These are phyloP conservation scores for Chlorella sp. DNA, from an alignment of 139 green algal species.

Conservation along the genomic window DNA sequence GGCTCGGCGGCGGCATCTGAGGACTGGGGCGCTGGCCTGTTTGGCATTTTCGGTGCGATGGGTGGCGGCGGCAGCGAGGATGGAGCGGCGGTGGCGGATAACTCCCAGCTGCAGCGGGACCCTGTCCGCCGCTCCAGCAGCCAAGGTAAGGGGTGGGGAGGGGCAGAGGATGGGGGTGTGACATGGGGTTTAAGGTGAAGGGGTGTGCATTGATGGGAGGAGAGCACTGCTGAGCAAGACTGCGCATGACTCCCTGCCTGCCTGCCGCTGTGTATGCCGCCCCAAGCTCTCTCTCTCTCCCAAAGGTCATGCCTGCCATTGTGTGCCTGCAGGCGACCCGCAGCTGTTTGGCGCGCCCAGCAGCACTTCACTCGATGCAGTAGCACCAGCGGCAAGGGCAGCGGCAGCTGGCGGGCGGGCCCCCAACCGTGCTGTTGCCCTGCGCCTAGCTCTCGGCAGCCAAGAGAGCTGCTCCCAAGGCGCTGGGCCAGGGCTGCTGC, in stretches of 20 bases:
- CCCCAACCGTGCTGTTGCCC: background rate
- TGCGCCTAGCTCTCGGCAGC: slow-evolving; percentile 20
- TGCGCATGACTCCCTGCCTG: no score
- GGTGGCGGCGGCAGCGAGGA: background rate
- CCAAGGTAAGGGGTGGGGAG: background rate
- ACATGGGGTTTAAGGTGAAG: no score
- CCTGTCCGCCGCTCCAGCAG: background rate
- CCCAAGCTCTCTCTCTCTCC: no score
- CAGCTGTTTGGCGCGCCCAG: background rate
- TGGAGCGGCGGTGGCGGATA: background rate
- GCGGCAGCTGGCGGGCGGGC: background rate
- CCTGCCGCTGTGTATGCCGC: no score
- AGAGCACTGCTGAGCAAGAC: no score
- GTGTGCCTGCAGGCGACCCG: background rate
- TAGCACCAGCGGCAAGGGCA: background rate
- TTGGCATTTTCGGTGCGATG: background rate
- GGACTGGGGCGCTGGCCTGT: background rate
- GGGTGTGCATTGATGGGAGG: no score
- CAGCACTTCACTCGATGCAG: background rate
- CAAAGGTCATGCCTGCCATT: no score
- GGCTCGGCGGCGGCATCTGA: background rate
- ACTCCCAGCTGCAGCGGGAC: background rate
- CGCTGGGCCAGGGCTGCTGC: background rate
- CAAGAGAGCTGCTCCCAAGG: slow-evolving; percentile 29
- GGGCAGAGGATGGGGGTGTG: no score